Conservation (phyloP, 805 yeast species). For the Vanderwaltozyma tropicalis region DNA sequence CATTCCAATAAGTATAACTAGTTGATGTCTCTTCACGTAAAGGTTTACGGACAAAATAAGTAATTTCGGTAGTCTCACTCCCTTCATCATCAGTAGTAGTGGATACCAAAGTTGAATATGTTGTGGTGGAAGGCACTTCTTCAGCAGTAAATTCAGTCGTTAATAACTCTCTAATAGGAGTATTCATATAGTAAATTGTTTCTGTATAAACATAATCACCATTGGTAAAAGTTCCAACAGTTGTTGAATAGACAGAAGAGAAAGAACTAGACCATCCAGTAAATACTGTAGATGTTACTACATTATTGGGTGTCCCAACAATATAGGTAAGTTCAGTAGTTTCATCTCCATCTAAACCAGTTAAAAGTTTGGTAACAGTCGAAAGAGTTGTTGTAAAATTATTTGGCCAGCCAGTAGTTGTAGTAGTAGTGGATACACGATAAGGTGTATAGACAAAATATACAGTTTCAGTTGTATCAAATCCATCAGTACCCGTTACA, state of each 20-base stretch:
- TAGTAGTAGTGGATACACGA: neutral
- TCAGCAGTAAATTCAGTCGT: neutral
- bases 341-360: slow-evolving; percentile 1
- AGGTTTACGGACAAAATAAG: slow-evolving; percentile 1
- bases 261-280: neutral
- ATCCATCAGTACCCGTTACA: neutral
- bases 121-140: neutral
- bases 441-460: neutral
- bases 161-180: neutral
- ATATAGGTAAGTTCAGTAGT: slow-evolving; percentile 1
- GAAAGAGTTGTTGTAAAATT: slow-evolving; percentile 1
- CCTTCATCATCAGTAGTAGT: neutral
- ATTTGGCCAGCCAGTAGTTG: neutral
- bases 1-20: slow-evolving; percentile 1
- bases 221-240: neutral
- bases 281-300: neutral
- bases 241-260: neutral
- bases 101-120: neutral
- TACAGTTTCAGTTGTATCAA: neutral
- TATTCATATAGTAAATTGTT: neutral
- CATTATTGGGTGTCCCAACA: neutral
- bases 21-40: neutral
- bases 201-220: neutral
- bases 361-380: slow-evolving; percentile 1
- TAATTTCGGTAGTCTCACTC: neutral